These are phyloP conservation scores for Eleusine indica DNA, from an alignment of 176 grass and related monocot genomes.

Conservation along the genomic window DNA sequence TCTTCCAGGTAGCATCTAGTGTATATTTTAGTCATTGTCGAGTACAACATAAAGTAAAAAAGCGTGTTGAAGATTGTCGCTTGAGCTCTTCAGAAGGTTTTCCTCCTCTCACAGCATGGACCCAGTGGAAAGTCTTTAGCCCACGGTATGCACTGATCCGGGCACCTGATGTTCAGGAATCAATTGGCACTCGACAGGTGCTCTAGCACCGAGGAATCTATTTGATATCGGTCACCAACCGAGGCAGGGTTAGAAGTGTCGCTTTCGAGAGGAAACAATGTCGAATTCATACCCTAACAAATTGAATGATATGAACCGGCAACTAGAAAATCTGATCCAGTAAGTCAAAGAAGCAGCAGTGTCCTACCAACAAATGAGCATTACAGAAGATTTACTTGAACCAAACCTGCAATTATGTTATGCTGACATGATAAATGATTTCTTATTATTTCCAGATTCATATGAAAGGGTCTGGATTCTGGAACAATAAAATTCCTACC, in stretches of 20 bases:
- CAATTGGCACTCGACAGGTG: not conserved
- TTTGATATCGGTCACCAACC: slow-evolving; percentile 35
- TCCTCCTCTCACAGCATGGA: not conserved
- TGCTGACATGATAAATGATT: slow-evolving; percentile 24
- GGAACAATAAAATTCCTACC: not conserved
- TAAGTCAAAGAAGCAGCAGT: slow-evolving; percentile 34
- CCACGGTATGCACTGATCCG: not conserved
- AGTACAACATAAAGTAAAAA: slow-evolving; percentile 10
- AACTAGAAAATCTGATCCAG: slow-evolving; percentile 24
- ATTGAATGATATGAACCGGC: slow-evolving; percentile 42
- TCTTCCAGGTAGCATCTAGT: not conserved
- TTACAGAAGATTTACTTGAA: not conserved
- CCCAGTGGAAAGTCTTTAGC: not conserved
- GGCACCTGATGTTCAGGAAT: not conserved
- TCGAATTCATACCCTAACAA: slow-evolving; percentile 4
- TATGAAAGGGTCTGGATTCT: not conserved
- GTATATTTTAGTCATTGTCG: not conserved
- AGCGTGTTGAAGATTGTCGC: not conserved
- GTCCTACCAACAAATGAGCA: slow-evolving; percentile 35
- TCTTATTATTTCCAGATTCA: not conserved
- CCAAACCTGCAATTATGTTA: not conserved
- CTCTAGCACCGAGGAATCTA: not conserved
- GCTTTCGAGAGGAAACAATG: slow-evolving; percentile 10
- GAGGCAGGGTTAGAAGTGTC: not conserved
- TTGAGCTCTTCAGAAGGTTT: slow-evolving; percentile 26